Conservation (phyloP, 345 rosid genomes). For the Capsella bursapastoris region DNA sequence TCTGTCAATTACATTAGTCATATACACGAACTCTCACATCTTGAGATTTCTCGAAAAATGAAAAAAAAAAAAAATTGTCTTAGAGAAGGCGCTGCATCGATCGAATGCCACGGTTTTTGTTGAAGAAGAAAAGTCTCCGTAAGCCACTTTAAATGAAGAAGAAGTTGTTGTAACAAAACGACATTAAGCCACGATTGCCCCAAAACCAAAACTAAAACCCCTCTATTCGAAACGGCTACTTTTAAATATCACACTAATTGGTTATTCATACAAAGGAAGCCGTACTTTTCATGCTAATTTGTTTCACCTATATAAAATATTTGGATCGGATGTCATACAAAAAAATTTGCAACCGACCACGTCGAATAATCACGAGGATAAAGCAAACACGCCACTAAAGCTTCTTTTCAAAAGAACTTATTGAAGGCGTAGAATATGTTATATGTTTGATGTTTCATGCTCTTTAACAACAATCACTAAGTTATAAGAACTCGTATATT, state of each 20-base stretch:
- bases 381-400: neutral
- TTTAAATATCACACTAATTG: neutral
- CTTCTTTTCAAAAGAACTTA: neutral
- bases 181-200: neutral
- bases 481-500: neutral
- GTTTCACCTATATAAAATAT: neutral
- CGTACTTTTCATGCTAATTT: neutral
- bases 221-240: neutral
- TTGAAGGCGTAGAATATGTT: neutral
- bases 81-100: no score
- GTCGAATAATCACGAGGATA: constrained; percentile 1
- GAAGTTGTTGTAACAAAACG: neutral
- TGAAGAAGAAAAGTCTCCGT: no score
- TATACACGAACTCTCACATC: neutral
- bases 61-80: no score
- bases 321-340: neutral
- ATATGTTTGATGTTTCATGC: neutral
- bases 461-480: neutral
- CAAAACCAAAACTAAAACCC: neutral
- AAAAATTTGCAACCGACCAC: neutral
- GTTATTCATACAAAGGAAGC: neutral
- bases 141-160: neutral
- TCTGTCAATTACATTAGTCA: neutral
- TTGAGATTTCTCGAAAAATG: no score
- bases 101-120: no score